Base-by-base conservation (phyloP, 352 stramenopile species). In the Blastocystis sp. region DNA sequence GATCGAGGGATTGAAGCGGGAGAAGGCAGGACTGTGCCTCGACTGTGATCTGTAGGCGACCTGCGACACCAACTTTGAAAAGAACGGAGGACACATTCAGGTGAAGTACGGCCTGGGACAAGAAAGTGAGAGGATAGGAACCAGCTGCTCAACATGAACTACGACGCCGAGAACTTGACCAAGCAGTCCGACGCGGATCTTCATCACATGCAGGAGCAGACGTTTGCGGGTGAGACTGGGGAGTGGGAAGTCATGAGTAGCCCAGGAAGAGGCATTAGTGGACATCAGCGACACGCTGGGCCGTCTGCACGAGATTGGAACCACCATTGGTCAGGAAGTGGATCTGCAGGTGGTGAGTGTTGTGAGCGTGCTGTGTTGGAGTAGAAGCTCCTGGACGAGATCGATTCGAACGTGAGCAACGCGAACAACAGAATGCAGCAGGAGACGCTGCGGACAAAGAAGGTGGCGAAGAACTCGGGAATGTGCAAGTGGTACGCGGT, bases 371-470 rank as follows among this genome's bases (percentile, higher is more conserved):
- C n/a, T n/a, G 10, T 85, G n/a, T 70, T 13, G 33, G 50, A 21
- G 19, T 79, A 89, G 79, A 77, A 80, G 35, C 50, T 89, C 45
- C 67, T 89, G 55, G 79, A 89, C 55, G 67, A 89, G 41, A 77
- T 89, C 41, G 79, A 89, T 21, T 61, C 24, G n/a, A 80, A 89
- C 39, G 55, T 71, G 45, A 55, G 66, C 55, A 70, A 65, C 41
- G 79, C 79, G 31, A 74, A 89, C 59, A 89, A 89, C 33, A 60
- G 79, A 24, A 65, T 89, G 41, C n/a, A 41, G 33, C 79, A 89
- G 50, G 79, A 89, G 31, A 89, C 39, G 26, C 61, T 77, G 26
- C 61, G 79, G 21, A 77, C 79, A 29, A 89, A 89, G 79, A 63
- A 80, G 39, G 79, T 89, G 29, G 35, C 61, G 19, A 89, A 89